phyloP scores from a whole-genome alignment of 371 early-diverging fungal genomes.

The Batkoa obscura region DNA sequence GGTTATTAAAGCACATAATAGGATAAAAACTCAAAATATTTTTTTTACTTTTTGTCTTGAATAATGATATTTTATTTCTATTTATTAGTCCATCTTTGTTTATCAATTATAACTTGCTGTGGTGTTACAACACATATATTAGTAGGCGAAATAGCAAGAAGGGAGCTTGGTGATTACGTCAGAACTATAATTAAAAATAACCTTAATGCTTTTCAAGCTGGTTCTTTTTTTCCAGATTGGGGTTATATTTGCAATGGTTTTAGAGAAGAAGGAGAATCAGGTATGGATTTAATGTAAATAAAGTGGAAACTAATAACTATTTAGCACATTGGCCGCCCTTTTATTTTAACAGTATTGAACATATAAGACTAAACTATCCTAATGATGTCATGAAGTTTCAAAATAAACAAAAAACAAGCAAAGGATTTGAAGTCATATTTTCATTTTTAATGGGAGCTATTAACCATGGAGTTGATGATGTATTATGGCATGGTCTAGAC shows the following conservation, averaged over 20 bases:
- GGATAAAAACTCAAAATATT: no score
- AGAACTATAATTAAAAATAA: not conserved
- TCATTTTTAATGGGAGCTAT: slow-evolving; percentile 62
- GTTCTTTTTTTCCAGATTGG: slow-evolving; percentile 80
- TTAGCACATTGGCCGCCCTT: slow-evolving; percentile 73
- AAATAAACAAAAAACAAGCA: no score
- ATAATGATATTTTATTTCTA: no score
- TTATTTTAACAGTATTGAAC: slow-evolving; percentile 33
- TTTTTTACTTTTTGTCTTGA: no score
- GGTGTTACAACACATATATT: no score
- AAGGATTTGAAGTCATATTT: slow-evolving; percentile 25
- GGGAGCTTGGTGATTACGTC: not conserved
- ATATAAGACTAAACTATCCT: slow-evolving; percentile 30
- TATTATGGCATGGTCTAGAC: slow-evolving; percentile 63
- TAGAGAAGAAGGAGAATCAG: not conserved
- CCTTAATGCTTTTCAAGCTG: slow-evolving; percentile 33
- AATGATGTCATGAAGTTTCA: slow-evolving; percentile 8
- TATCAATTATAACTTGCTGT: no score
- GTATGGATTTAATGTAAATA: not conserved
- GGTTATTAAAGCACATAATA: no score
- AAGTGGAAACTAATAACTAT: not conserved
- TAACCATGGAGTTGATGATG: slow-evolving; percentile 66
- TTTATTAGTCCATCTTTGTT: no score
- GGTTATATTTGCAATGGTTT: slow-evolving; percentile 27
- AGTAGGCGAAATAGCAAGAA: not conserved